Conservation (phyloP, 192 early-diverging fungal species). For the Coemansia sp. region DNA sequence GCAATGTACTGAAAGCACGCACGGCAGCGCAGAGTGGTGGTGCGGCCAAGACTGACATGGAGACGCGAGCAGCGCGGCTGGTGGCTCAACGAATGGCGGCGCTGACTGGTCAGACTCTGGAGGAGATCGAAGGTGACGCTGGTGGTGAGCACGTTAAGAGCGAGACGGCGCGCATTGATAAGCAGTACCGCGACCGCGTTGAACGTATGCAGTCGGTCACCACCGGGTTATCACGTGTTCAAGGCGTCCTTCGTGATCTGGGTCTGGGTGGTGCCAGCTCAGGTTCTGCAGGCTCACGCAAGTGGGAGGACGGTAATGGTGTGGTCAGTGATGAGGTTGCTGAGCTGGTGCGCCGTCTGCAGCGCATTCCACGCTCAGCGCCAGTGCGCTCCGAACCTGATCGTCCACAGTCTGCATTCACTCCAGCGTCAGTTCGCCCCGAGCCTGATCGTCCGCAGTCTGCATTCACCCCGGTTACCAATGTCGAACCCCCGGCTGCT, state of each 20-base stretch:
- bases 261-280: not conserved
- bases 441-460: slow-evolving; percentile 6
- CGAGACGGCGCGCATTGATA: slow-evolving; percentile 26
- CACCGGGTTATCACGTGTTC: slow-evolving; percentile 23
- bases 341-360: slow-evolving; percentile 30
- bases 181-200: slow-evolving; percentile 16
- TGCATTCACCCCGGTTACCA: slow-evolving; percentile 16
- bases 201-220: slow-evolving; percentile 37
- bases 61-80: slow-evolving; percentile 40
- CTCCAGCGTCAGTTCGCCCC: not conserved
- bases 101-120: slow-evolving; percentile 39
- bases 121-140: slow-evolving; percentile 12
- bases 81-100: slow-evolving; percentile 52
- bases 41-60: slow-evolving; percentile 24
- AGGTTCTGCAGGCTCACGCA: not conserved
- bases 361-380: slow-evolving; percentile 20
- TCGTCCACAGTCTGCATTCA: slow-evolving; percentile 19
- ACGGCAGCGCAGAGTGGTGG: slow-evolving; percentile 9
- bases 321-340: slow-evolving; percentile 27
- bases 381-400: not conserved
- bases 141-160: not conserved
- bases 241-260: slow-evolving; percentile 21
- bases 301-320: slow-evolving; percentile 29
- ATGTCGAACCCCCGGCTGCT: not conserved
- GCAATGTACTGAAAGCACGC: slow-evolving; percentile 9